phyloP scores from a whole-genome alignment of 768 basidiomycete genomes.

The Termitomyces sp. region DNA sequence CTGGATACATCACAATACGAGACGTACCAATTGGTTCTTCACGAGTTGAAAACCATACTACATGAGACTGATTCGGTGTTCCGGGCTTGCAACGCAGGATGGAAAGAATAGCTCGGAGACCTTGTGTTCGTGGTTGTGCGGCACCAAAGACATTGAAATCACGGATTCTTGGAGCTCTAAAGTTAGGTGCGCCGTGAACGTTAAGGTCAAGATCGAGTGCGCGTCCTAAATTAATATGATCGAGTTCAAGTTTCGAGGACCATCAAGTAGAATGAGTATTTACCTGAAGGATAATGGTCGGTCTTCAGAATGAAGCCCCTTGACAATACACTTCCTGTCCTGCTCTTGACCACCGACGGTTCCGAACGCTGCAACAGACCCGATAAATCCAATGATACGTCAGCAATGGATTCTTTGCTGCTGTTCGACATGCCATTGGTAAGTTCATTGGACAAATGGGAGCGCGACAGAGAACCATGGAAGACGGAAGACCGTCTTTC shows the following conservation, averaged over 20 bases:
- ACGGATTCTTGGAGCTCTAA: constrained; percentile 75
- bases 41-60: constrained; percentile 95
- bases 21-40: constrained; percentile 89
- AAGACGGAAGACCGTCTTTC: constrained; percentile 15
- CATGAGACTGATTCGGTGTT: constrained; percentile 59
- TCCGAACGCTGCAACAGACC: constrained; percentile 61
- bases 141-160: constrained; percentile 91
- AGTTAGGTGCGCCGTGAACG: constrained; percentile 94
- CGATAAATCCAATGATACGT: constrained; percentile 55
- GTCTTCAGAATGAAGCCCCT: constrained; percentile 94
- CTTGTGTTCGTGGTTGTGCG: constrained; percentile 92
- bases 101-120: constrained; percentile 85
- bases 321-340: constrained; percentile 79
- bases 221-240: constrained; percentile 49
- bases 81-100: constrained; percentile 74
- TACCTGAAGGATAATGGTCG: constrained; percentile 81
- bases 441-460: constrained; percentile 10
- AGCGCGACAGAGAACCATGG: constrained; percentile 3
- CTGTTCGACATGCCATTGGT: not conserved
- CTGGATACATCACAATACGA: not conserved
- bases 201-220: constrained; percentile 89
- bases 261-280: not conserved
- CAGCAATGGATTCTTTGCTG: constrained; percentile 12
- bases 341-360: constrained; percentile 75
- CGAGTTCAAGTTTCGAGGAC: not conserved